Evolutionary conservation across 1,284 basidiomycete species (phyloP), one percentile per base, ranked within the genome.

Genomic region (Rhodotorula sp.): DNA sequence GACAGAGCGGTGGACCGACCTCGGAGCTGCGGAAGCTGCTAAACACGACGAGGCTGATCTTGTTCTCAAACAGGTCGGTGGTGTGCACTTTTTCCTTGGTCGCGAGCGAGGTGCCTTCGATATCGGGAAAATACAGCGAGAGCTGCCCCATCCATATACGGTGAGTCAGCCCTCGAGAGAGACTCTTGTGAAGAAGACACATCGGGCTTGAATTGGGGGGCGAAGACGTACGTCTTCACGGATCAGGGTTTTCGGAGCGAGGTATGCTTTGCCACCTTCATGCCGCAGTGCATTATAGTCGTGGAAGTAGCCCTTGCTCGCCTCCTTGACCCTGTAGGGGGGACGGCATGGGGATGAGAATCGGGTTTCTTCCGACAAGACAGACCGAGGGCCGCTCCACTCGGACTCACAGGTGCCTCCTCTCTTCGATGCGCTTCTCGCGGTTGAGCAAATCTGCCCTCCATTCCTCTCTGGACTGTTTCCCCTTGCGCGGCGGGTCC

Each of bases 221-320:
- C 8, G 26, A 52, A 51, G 47, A 46, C 91, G 78, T 78, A 95
- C 93, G 78, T 95, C 91, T 83, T 93, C 91, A 39, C 88, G 87
- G 77, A 98, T 93, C 73, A 97, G 85, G 18, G 92, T 91, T 34
- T 86, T 87, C 0, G 95, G 95, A 20, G 92, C 93, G 67, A 95
- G 87, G 94, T 93, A 99, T 16, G 91, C 91, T 84, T 99, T 99
- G 29, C 96, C 96, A 14, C 93, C 94, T 77, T 93, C 87, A 56
- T 86, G 86, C 65, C 89, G 85, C 23, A 92, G 90, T 76, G 89
- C 88, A 79, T 93, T 92, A 69, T 91, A 86, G 80, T 98, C 96
- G 76, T 91, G 86, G 79, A 94, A 98, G 81, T 98, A 97, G 0
- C 94, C 93, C 78, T 89, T 90, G 21, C 88, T 87, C 0, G 90